Percentiles rank a stretch among this genome's conserved stretches.
Evolutionary conservation across 768 basidiomycete species (phyloP).

Genomic region (Tricholoma saponaceum): DNA sequence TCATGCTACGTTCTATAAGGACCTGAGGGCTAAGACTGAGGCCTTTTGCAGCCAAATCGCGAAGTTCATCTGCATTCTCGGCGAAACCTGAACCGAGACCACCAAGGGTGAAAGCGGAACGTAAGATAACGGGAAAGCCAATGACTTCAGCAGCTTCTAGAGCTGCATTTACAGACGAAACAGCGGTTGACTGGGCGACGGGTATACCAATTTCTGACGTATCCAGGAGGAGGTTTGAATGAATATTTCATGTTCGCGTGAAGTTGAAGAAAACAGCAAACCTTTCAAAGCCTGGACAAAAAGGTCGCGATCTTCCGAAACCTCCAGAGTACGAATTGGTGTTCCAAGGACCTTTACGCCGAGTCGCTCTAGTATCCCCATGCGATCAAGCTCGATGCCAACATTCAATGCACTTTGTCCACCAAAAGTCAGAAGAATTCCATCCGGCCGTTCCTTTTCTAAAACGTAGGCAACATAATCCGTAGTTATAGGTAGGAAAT

Average conservation of each 20-base stretch:
- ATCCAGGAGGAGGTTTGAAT: neutral
- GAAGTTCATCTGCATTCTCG: constrained; percentile 88
- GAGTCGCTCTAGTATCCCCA: constrained; percentile 92
- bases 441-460: constrained; percentile 97
- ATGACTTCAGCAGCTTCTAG: constrained; percentile 87
- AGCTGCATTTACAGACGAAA: constrained; percentile 92
- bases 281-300: constrained; percentile 97
- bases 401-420: constrained; percentile 98
- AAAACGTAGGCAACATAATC: constrained; percentile 99
- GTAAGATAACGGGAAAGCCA: constrained; percentile 96
- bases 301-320: constrained; percentile 95
- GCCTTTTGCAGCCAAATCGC: constrained; percentile 89
- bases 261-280: constrained; percentile 29
- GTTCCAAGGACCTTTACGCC: constrained; percentile 94
- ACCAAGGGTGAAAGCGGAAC: constrained; percentile 95
- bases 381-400: constrained; percentile 92
- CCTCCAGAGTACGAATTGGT: constrained; percentile 89
- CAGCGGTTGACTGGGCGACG: constrained; percentile 92
- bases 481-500: constrained; percentile 93
- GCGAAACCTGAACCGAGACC: constrained; percentile 99
- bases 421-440: constrained; percentile 95
- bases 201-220: constrained; percentile 92
- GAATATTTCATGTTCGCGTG: constrained; percentile 1
- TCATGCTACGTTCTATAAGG: constrained; percentile 95
- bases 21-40: constrained; percentile 92